Percentiles rank a stretch among this genome's conserved stretches.
These are phyloP conservation scores for Aspergillus sclerotialis DNA, from an alignment of 2,329 filamentous ascomycete genomes.

Conservation along the genomic window DNA sequence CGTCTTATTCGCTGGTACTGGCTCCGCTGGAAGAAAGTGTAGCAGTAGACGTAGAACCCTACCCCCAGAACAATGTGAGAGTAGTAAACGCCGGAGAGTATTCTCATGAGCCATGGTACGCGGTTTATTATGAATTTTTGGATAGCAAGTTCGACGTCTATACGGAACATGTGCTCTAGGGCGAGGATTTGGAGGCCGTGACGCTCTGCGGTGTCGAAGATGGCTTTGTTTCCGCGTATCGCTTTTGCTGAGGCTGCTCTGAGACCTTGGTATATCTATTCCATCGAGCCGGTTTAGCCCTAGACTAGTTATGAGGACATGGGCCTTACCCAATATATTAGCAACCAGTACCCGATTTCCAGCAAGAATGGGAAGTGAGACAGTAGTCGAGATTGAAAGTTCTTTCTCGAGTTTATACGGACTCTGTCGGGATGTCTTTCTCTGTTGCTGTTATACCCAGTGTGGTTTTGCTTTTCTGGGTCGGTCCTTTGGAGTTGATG, in stretches of 20 bases:
- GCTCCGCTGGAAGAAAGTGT: constrained; percentile 37
- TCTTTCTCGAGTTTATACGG: constrained; percentile 2
- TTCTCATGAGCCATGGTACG: constrained; percentile 29
- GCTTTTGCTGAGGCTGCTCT: constrained; percentile 37
- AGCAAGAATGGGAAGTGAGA: constrained; percentile 22
- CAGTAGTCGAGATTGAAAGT: constrained; percentile 16
- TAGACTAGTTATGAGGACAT: constrained; percentile 1
- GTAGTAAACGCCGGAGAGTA: constrained; percentile 40
- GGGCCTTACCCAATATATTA: constrained; percentile 24
- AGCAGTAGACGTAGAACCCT: constrained; percentile 43
- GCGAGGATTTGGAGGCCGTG: constrained; percentile 38
- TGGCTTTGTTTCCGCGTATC: constrained; percentile 32
- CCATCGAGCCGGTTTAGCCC: background rate
- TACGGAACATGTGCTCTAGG: constrained; percentile 30
- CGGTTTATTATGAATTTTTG: constrained; percentile 35
- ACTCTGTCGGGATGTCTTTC: background rate
- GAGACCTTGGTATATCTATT: constrained; percentile 37
- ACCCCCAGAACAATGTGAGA: constrained; percentile 42
- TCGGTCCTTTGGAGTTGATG: constrained; percentile 6
- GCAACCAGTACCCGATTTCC: constrained; percentile 28
- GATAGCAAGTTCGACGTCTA: constrained; percentile 36
- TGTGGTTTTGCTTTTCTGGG: too few relatives aligned
- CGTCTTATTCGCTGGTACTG: constrained; percentile 40
- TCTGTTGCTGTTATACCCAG: too few relatives aligned
- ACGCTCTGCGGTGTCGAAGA: constrained; percentile 31